These are phyloP conservation scores for Reticulascus tulasneorum DNA, from an alignment of 2,329 filamentous ascomycete species.

Conservation along the genomic window DNA sequence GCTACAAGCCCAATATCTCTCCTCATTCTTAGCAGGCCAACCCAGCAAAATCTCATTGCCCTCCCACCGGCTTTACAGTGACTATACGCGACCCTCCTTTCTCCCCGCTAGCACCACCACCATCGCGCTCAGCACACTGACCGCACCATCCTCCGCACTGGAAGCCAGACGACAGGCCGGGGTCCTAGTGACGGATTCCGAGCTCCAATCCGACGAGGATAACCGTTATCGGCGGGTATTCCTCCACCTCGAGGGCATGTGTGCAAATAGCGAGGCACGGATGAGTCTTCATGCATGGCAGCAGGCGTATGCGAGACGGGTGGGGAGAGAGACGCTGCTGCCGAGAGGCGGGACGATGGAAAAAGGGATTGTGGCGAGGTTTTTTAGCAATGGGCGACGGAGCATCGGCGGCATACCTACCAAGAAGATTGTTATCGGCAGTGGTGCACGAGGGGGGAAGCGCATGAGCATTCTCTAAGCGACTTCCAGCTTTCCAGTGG, in stretches of 20 bases:
- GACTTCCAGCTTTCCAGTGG: too few relatives aligned
- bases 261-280: conserved; percentile 43
- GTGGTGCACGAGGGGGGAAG: conserved; percentile 9
- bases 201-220: conserved; percentile 7
- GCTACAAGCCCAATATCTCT: conserved; percentile 6
- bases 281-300: conserved; percentile 46
- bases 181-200: not conserved
- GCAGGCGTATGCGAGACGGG: conserved; percentile 40
- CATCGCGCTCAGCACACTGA: conserved; percentile 6
- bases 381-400: conserved; percentile 7
- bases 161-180: conserved; percentile 2
- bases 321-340: conserved; percentile 33
- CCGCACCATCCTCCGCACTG: not conserved
- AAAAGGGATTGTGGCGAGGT: conserved; percentile 7
- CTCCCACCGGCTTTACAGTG: conserved; percentile 1
- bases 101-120: conserved; percentile 12
- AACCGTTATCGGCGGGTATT: conserved; percentile 31
- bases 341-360: conserved; percentile 28
- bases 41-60: conserved; percentile 4
- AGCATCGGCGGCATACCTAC: conserved; percentile 1
- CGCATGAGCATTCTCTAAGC: conserved; percentile 8
- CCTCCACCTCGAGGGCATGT: conserved; percentile 40
- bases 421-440: conserved; percentile 7
- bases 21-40: conserved; percentile 5
- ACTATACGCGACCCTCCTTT: conserved; percentile 3